These are phyloP conservation scores for Aureobasidium melanogenum DNA, from an alignment of 2,329 filamentous ascomycete species.

Conservation along the genomic window DNA sequence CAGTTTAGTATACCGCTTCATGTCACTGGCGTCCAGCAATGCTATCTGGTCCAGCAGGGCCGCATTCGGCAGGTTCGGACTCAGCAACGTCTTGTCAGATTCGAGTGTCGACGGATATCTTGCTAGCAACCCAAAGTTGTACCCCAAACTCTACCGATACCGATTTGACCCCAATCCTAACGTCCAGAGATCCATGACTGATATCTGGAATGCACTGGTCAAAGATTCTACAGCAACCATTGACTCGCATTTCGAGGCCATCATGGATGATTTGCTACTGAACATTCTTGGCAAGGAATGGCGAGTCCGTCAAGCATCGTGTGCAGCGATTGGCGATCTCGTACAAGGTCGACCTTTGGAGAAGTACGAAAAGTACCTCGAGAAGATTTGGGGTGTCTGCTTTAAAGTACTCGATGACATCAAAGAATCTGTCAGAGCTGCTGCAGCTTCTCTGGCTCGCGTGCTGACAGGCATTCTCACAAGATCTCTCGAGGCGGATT, in stretches of 20 bases:
- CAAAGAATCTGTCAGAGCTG: slow-evolving; percentile 76
- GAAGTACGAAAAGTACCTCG: slow-evolving; percentile 72
- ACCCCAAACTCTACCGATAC: slow-evolving; percentile 90
- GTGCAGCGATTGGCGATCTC: slow-evolving; percentile 78
- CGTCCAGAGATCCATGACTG: slow-evolving; percentile 90
- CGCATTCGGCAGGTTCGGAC: slow-evolving; percentile 86
- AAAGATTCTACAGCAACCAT: slow-evolving; percentile 74
- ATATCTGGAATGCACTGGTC: slow-evolving; percentile 94
- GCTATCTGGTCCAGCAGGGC: slow-evolving; percentile 96
- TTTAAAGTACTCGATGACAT: slow-evolving; percentile 95
- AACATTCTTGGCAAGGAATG: slow-evolving; percentile 87
- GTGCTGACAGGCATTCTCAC: slow-evolving; percentile 78
- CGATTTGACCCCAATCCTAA: slow-evolving; percentile 91
- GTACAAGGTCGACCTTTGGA: slow-evolving; percentile 64
- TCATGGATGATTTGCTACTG: slow-evolving; percentile 77
- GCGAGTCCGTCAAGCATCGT: slow-evolving; percentile 87
- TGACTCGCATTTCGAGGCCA: slow-evolving; percentile 74
- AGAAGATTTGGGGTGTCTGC: slow-evolving; percentile 73
- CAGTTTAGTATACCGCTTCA: slow-evolving; percentile 94
- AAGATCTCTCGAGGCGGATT: slow-evolving; percentile 72
- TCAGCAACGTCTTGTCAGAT: slow-evolving; percentile 85
- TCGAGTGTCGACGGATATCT: slow-evolving; percentile 59
- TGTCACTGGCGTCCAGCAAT: slow-evolving; percentile 92
- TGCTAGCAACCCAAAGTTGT: slow-evolving; percentile 83
- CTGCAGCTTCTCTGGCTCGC: slow-evolving; percentile 74